Base-by-base conservation (phyloP, 75 land plant genomes). In the Larix kaempferi region DNA sequence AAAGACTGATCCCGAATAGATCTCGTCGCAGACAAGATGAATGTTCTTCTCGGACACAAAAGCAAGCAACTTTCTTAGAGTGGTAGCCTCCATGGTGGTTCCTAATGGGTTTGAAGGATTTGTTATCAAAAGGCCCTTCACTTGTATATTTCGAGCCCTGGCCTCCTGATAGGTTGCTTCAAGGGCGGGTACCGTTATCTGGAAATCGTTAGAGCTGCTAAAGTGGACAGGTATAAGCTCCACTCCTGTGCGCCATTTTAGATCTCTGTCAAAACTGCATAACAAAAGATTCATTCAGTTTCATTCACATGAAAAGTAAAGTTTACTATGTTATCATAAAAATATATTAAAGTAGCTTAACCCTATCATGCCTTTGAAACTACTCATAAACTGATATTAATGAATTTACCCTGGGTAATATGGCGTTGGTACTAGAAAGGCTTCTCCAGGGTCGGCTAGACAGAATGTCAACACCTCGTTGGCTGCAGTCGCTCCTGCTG, bases 401-500 rank as follows among this genome's bases (percentile, higher is more conserved):
- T 29, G 33, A 29, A 1, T 29, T 52, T 86, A 91, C 93, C 90
- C 93, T 71, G 93, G 91, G 74, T 91, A 91, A 76, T 91, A 92
- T 41, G 94, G 94, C 26, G 94, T 82, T n/a, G 94, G 94, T 27
- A 89, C 82, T 1, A 92, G 85, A 57, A 89, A 83, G 59, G 87
- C 90, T 73, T 92, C 92, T 44, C 94, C 94, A 16, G 94, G 87
- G 69, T 92, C 76, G 7, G 89, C 91, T 66, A 91, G 67, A 37
- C 89, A 86, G 33, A 92, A 92, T 52, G 85, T 82, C 3, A 89
- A 15, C 2, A 82, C 75, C 63, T 92, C 94, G 61, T 84, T 83
- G 14, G 91, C 94, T 61, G 89, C 94, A 19, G 94, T 92, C 1
- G 91, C 94, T 56, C 94, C 94, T 2, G 87, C 88, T 2, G 86